phyloP scores from a whole-genome alignment of 352 stramenopile species.

The Phytophthora constricta region DNA sequence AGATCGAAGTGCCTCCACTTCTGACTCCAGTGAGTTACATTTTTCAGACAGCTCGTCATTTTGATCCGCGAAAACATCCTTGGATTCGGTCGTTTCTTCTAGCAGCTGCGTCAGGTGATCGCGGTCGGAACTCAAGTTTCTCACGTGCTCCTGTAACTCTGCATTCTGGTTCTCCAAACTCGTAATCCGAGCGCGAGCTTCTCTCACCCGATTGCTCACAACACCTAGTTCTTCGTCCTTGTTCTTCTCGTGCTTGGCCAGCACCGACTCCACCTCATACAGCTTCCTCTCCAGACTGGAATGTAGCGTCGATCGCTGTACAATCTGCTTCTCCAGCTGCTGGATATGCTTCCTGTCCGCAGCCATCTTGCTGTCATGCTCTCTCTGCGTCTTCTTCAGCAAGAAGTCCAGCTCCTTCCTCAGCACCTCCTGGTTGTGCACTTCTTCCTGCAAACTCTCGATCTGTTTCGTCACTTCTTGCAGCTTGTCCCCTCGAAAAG shows the following conservation, averaged over 20 bases:
- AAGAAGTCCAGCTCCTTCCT: constrained; percentile 70
- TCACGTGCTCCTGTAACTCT: constrained; percentile 36
- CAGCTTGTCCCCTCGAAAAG: constrained; percentile 80
- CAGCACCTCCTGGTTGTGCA: constrained; percentile 66
- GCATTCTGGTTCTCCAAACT: constrained; percentile 53
- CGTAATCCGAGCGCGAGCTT: constrained; percentile 31
- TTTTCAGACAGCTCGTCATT: constrained; percentile 55
- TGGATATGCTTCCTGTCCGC: constrained; percentile 73
- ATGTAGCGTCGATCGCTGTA: constrained; percentile 66
- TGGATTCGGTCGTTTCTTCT: constrained; percentile 50
- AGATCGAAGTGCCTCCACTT: constrained; percentile 62
- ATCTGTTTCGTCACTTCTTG: constrained; percentile 63
- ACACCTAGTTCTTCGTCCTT: constrained; percentile 55
- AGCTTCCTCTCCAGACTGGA: constrained; percentile 73
- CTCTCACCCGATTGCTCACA: constrained; percentile 41
- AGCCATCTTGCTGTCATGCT: constrained; percentile 69
- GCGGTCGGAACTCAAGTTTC: constrained; percentile 37
- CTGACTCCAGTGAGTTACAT: constrained; percentile 45
- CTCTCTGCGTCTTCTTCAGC: constrained; percentile 75
- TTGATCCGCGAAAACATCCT: constrained; percentile 58
- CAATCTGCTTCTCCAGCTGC: constrained; percentile 79
- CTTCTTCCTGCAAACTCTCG: constrained; percentile 59
- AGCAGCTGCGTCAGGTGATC: constrained; percentile 43
- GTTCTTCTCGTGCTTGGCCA: constrained; percentile 56
- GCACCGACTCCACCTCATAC: constrained; percentile 69